Evolutionary conservation across 2,329 filamentous ascomycete genomes (phyloP), one percentile per base, ranked within the genome.

Genomic region (Fusarium tricinctum): DNA sequence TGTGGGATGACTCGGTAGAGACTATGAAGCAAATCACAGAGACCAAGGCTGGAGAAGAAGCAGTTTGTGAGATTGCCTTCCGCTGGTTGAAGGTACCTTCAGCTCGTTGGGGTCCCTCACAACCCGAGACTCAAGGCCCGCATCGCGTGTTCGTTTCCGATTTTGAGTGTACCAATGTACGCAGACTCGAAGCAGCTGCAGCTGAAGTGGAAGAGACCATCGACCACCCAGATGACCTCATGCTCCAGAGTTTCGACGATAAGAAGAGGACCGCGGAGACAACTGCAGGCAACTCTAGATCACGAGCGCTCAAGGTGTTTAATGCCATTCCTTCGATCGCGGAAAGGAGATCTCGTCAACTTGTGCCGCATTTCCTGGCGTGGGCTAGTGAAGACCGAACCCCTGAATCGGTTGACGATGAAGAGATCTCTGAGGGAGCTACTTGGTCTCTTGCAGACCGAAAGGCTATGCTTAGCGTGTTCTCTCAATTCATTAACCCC

Each of bases 401-500:
- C 5, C 76, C 80, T 45, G 76, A 77, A 7, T 70, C 61, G 3
- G 73, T 76, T 2, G 78, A 77, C 6, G 79, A 80, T 1, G 71
- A 78, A 8, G 68, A 69, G 62, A 79, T 80, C 22, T 63, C 65
- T 26, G 75, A 81, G 30, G 70, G 76, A 10, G 78, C 78, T 26
- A 81, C 84, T 57, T 96, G 93, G 92, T 87, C 87, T 22, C 82
- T 93, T 58, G 89, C 89, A 61, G 96, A 99, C 76, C 91, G 95
- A 68, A 95, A 97, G 76, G 87, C 90, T 2, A 89, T 97, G 74
- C 84, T 99, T 33, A 86, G 86, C 2, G 84, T 99, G 8, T 94
- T 99, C 75, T 87, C 92, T 0, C 89, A 94, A 66, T 98, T 98
- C 75, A 82, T 86, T 48, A 99, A 99, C 75, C 93, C 96, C 0